Conservation (phyloP, 148 eudicot genomes). For the Rhododendron kiyosumense region DNA sequence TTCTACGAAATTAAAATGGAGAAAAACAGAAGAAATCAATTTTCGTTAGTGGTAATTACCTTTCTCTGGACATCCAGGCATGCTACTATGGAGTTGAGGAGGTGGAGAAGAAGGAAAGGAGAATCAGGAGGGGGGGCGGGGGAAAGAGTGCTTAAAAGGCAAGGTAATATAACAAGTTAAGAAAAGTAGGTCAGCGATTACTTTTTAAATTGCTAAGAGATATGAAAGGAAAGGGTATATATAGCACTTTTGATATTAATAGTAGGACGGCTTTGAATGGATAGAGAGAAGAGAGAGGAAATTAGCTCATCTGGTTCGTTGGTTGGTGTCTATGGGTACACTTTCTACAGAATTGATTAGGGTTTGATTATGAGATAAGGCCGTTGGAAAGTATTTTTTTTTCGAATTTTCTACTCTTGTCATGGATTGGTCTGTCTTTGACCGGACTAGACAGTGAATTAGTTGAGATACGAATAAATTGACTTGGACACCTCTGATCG, state of each 20-base stretch:
- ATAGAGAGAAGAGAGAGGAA: too few species aligned
- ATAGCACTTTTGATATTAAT: background rate
- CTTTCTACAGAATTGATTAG: too few species aligned
- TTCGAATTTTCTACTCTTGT: too few species aligned
- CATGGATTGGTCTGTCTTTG: background rate
- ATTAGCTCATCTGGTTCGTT: too few species aligned
- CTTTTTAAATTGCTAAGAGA: background rate
- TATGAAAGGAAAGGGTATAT: background rate
- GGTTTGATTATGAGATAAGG: too few species aligned
- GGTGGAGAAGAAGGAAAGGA: background rate
- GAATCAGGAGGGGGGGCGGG: background rate
- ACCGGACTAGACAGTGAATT: background rate
- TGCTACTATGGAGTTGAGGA: background rate
- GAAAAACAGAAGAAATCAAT: background rate
- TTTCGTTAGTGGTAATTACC: background rate
- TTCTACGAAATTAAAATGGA: background rate
- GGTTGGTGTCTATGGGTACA: too few species aligned
- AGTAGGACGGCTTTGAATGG: background rate
- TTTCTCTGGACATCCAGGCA: background rate
- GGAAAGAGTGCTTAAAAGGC: conserved; percentile 1
- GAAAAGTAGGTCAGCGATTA: background rate
- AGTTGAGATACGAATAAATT: too few species aligned
- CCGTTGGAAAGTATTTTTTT: too few species aligned
- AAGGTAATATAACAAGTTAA: background rate
- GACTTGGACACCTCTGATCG: fast-evolving